A percentile compares a stretch with the other conserved stretches of the same genome.
phyloP scores from a whole-genome alignment of 2,329 filamentous ascomycete genomes.

The Xylaria sp. region DNA sequence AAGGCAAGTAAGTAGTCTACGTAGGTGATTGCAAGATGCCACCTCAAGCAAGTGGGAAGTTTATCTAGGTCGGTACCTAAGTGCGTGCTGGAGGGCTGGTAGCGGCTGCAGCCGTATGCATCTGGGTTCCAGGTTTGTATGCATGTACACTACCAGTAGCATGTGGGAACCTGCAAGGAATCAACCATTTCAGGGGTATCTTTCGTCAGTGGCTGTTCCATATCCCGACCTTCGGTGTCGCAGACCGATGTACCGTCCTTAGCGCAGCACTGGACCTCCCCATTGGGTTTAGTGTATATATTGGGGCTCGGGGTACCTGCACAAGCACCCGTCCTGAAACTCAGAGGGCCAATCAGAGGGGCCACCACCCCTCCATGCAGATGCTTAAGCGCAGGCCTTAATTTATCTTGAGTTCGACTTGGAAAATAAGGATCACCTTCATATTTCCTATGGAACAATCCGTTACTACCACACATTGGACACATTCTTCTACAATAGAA shows the following conservation, averaged over 20 bases:
- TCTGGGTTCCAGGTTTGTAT: constrained; percentile 6
- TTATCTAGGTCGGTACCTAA: not conserved
- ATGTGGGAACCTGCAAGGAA: constrained; percentile 9
- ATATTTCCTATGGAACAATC: too few species aligned
- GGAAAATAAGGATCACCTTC: constrained; percentile 16
- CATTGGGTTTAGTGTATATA: too few species aligned
- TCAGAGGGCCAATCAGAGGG: constrained; percentile 11
- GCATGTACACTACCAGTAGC: not conserved
- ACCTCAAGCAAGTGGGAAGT: too few species aligned
- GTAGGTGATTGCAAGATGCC: too few species aligned
- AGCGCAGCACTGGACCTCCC: not conserved
- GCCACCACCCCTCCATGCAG: not conserved
- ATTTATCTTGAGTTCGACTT: constrained; percentile 30
- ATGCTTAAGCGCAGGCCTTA: constrained; percentile 28
- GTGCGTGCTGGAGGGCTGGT: not conserved
- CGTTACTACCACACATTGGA: too few species aligned
- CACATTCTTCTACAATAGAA: not conserved
- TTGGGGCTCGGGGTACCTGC: not conserved
- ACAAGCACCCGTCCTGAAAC: constrained; percentile 23
- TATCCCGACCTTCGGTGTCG: constrained; percentile 16
- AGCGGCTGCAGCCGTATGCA: constrained; percentile 20
- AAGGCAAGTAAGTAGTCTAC: too few species aligned
- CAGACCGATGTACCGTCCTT: not conserved
- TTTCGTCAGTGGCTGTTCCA: constrained; percentile 23
- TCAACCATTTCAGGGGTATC: constrained; percentile 20